Conservation (phyloP, 768 basidiomycete genomes). For the Amanita jacksonii region DNA sequence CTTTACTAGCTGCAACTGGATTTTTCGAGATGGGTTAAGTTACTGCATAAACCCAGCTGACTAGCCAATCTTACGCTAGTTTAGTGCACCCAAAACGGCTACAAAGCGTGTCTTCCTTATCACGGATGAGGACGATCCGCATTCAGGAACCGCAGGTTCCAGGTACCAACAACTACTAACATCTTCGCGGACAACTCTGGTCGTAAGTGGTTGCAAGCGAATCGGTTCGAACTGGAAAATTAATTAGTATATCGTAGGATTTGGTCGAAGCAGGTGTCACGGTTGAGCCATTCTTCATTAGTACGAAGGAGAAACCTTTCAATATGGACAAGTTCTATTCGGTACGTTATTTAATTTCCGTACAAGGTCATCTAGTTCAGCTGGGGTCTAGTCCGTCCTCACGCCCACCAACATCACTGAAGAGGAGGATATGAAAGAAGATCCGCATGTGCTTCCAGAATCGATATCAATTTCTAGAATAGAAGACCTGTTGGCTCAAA, state of each 20-base stretch:
- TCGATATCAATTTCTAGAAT: constrained; percentile 71
- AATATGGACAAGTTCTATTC: constrained; percentile 71
- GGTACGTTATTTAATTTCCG: constrained; percentile 29
- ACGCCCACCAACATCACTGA: constrained; percentile 41
- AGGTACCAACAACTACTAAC: constrained; percentile 52
- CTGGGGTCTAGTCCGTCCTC: constrained; percentile 44
- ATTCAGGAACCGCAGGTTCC: constrained; percentile 38
- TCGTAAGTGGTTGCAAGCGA: constrained; percentile 29
- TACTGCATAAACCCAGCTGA: neutral
- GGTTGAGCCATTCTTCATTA: constrained; percentile 88
- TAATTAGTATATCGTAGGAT: constrained; percentile 42
- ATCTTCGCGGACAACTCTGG: constrained; percentile 63
- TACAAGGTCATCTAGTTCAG: neutral
- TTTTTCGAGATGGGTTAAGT: constrained; percentile 77
- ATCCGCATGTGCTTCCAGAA: constrained; percentile 44
- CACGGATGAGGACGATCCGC: constrained; percentile 83
- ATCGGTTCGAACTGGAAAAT: neutral
- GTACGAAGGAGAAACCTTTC: constrained; percentile 55
- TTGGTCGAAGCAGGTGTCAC: constrained; percentile 68
- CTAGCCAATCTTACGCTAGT: neutral
- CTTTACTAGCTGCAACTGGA: constrained; percentile 84
- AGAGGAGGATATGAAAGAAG: constrained; percentile 37
- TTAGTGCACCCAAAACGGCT: constrained; percentile 76
- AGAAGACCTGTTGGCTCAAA: constrained; percentile 68
- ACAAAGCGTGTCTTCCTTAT: constrained; percentile 92